Evolutionary conservation across 2,329 filamentous ascomycete species (phyloP).

Genomic region (Paracoccidioides brasiliensis): DNA sequence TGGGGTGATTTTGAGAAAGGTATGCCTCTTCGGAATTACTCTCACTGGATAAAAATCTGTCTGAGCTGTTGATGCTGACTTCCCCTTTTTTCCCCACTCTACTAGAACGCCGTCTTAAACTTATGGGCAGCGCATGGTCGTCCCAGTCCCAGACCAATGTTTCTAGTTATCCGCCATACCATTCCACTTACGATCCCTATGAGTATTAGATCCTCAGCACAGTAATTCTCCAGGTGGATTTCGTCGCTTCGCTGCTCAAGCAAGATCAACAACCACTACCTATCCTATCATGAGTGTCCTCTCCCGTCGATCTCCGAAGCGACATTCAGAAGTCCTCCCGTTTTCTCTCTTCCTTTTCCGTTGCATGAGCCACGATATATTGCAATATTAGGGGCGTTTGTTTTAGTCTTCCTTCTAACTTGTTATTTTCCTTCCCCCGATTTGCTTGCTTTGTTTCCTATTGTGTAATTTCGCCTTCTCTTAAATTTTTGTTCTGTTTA

Average conservation of each 20-base stretch:
- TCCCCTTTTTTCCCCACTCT: not conserved
- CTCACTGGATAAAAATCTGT: not conserved
- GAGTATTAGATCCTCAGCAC: slow-evolving; percentile 19
- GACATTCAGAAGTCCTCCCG: not conserved
- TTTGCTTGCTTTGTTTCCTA: no score
- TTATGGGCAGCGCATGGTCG: slow-evolving; percentile 14
- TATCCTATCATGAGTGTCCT: not conserved
- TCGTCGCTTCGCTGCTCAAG: not conserved
- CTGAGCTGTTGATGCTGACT: slow-evolving; percentile 4
- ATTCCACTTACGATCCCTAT: slow-evolving; percentile 23
- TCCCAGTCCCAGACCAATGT: slow-evolving; percentile 14
- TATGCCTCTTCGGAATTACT: slow-evolving; percentile 20
- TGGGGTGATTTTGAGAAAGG: slow-evolving; percentile 92
- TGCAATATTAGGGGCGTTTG: not conserved
- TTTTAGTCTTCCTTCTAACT: not conserved
- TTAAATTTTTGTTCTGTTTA: not conserved
- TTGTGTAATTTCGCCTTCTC: not conserved
- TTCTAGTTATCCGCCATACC: slow-evolving; percentile 19
- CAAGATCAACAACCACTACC: not conserved
- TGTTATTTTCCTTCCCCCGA: not conserved
- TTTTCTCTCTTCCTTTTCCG: not conserved
- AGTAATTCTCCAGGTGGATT: not conserved
- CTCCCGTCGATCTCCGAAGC: not conserved
- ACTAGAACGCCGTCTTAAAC: slow-evolving; percentile 27
- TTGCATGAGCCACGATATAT: slow-evolving; percentile 3